These are phyloP conservation scores for Coemansia sp. DNA, from an alignment of 371 early-diverging fungal species.

Conservation along the genomic window DNA sequence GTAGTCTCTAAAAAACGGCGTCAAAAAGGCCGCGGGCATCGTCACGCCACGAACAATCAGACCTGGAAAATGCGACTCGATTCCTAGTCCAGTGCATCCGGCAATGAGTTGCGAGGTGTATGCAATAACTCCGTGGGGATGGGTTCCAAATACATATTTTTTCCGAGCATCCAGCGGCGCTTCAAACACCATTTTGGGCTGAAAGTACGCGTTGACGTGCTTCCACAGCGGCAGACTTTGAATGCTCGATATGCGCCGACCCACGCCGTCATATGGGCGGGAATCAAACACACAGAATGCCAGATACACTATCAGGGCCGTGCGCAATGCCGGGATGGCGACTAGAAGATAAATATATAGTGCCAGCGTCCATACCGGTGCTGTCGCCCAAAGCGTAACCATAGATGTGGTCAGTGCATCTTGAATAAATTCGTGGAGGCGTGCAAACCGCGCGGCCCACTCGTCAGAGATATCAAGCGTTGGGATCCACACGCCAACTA, in stretches of 20 bases:
- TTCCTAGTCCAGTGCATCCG: conserved; percentile 69
- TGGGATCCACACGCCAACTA: conserved; percentile 10
- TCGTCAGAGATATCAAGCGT: conserved; percentile 20
- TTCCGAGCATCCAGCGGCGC: conserved; percentile 45
- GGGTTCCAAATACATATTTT: conserved; percentile 69
- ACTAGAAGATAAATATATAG: conserved; percentile 26
- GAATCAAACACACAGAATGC: conserved; percentile 38
- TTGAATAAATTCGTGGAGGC: conserved; percentile 18
- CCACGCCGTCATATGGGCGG: conserved; percentile 43
- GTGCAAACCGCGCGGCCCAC: conserved; percentile 17
- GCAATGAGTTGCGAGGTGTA: conserved; percentile 81
- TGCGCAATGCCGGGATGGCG: conserved; percentile 14
- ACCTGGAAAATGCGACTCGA: conserved; percentile 70
- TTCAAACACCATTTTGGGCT: conserved; percentile 57
- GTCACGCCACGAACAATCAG: conserved; percentile 60
- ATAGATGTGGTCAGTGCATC: conserved; percentile 37
- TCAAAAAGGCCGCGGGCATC: conserved; percentile 52
- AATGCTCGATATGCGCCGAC: conserved; percentile 23
- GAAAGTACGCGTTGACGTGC: conserved; percentile 40
- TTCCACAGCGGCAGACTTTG: conserved; percentile 33
- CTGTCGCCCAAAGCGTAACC: conserved; percentile 43
- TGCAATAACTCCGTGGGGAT: conserved; percentile 81
- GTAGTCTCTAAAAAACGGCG: conserved; percentile 78
- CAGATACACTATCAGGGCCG: conserved; percentile 18
- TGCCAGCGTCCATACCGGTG: conserved; percentile 16